Percentiles rank a stretch among this genome's conserved stretches.
phyloP scores from a whole-genome alignment of 345 rosid genomes.

The Pseudoturritis turrita region DNA sequence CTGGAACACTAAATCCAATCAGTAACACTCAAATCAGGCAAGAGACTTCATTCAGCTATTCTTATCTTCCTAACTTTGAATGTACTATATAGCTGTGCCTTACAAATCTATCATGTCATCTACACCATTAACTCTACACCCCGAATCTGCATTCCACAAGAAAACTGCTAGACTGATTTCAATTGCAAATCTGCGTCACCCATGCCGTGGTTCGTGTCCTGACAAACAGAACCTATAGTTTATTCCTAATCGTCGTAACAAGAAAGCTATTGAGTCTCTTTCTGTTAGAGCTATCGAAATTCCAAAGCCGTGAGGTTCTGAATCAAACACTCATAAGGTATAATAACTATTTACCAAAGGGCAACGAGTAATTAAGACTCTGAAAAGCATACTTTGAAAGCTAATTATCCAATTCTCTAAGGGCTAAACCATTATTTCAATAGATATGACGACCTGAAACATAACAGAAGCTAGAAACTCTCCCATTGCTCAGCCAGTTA shows the following conservation, averaged over 20 bases:
- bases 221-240: background rate
- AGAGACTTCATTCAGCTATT: background rate
- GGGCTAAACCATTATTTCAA: background rate
- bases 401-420: background rate
- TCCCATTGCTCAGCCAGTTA: background rate
- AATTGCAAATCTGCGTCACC: background rate
- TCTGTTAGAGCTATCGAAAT: background rate
- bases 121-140: background rate
- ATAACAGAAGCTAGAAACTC: background rate
- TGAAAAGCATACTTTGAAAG: background rate
- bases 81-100: background rate
- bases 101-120: background rate
- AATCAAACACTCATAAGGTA: background rate
- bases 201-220: background rate
- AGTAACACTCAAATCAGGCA: background rate
- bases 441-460: too few species aligned
- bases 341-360: background rate
- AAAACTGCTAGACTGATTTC: background rate
- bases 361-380: background rate
- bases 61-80: background rate
- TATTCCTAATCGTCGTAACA: background rate
- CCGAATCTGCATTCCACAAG: background rate
- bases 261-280: background rate
- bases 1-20: background rate
- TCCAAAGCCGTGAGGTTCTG: background rate